Evolutionary conservation across 306 rosid species (phyloP), one percentile per base, ranked within the genome.

Genomic region (Amphicarpaea edgeworthii): DNA sequence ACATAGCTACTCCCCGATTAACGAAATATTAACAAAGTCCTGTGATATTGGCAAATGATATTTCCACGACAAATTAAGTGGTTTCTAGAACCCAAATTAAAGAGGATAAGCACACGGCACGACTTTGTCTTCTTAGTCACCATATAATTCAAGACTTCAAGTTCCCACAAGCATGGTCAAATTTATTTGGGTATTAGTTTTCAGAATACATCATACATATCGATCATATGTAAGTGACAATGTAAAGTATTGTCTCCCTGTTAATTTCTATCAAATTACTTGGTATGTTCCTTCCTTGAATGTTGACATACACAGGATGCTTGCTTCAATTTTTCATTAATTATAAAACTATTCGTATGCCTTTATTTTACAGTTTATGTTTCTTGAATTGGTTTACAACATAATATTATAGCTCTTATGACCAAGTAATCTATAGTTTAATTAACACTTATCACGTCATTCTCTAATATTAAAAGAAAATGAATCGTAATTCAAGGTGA

Each of bases 141-240:
- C 37, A 57, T 30, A 30, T n/a, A 58, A 7, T 61, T 12, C n/a
- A n/a, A n/a, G n/a, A n/a, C n/a, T n/a, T n/a, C n/a, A 61, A 61
- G 23, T 60, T 61, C 45, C 23, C 17, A 58, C 64, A 58, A 30
- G 12, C 45, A n/a, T n/a, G 43, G 67, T 60, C 66, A 60, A 62
- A 0, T 55, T 57, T 7, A 57, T 57, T 57, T 26, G 16, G n/a
- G 38, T n/a, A n/a, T 57, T 23, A 12, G 38, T 55, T 55, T 55
- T 23, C 59, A 8, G 3, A 6, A 28, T 28, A 11, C 19, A 12
- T 20, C 28, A 16, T 8, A 50, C 20, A 3, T n/a, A n/a, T 55
- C 17, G 1, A 3, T 57, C 7, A 54, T 54, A 54, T 14, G 3
- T 32, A 15, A 14, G 5, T 59, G 7, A 32, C 14, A 4, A 38